Conservation (phyloP, 805 yeast genomes). For the Candida ascalaphidarum region DNA sequence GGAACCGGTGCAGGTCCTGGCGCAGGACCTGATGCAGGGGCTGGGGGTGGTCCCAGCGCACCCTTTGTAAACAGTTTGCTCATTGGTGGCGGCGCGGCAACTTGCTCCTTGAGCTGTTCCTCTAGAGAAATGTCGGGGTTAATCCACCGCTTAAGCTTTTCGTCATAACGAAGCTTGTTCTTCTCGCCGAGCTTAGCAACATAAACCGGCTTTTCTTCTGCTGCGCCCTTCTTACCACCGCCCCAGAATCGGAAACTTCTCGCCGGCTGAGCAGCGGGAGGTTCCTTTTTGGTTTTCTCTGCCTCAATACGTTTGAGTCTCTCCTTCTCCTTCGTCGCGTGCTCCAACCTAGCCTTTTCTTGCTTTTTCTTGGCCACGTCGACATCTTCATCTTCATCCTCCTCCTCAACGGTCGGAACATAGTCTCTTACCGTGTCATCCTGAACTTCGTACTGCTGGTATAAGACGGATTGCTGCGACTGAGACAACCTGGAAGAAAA, state of each 20-base stretch:
- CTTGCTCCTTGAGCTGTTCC: constrained; percentile 46
- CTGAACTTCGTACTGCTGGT: constrained; percentile 36
- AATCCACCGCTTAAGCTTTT: constrained; percentile 80
- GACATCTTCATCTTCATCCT: constrained; percentile 42
- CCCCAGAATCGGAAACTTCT: constrained; percentile 49
- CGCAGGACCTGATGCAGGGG: neutral
- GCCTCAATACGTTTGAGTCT: constrained; percentile 11
- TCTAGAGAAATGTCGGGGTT: constrained; percentile 59
- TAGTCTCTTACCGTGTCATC: constrained; percentile 37
- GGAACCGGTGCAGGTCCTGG: neutral
- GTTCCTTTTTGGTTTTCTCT: constrained; percentile 6
- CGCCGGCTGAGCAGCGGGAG: constrained; percentile 5
- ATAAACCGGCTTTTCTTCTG: constrained; percentile 60
- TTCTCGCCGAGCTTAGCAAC: constrained; percentile 79
- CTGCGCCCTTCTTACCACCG: constrained; percentile 35
- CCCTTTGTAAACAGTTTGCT: constrained; percentile 18
- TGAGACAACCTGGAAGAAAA: constrained; percentile 34
- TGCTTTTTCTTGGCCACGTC: constrained; percentile 24
- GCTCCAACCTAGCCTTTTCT: no score
- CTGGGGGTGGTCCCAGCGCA: constrained; percentile 5
- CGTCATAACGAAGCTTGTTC: constrained; percentile 70
- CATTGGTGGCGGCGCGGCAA: constrained; percentile 63
- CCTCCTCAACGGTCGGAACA: constrained; percentile 33
- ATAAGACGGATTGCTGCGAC: constrained; percentile 34
- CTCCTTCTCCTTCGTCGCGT: constrained; percentile 12